phyloP scores from a whole-genome alignment of 306 rosid species.

The Ormosia emarginata region DNA sequence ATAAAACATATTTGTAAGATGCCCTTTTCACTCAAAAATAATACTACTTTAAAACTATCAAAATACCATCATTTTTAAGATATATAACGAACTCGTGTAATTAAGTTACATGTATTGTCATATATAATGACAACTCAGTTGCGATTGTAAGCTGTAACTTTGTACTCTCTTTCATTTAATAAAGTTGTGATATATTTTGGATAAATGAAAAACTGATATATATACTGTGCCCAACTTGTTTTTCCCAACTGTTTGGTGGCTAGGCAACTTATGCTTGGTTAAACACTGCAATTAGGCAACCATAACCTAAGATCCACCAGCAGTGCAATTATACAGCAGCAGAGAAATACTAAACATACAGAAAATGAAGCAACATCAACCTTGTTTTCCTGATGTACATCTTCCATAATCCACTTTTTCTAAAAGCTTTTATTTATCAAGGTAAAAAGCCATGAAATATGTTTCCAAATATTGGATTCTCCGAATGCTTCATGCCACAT shows the following conservation, averaged over 20 bases:
- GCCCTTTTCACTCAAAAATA: neutral
- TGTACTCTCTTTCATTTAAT: neutral
- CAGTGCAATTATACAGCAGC: neutral
- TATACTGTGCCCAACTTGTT: neutral
- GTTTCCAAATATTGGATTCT: neutral
- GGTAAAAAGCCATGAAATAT: neutral
- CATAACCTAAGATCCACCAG: neutral
- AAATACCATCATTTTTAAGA: neutral
- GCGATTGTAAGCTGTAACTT: neutral
- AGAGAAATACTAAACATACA: neutral
- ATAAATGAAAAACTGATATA: neutral
- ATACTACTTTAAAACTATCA: neutral
- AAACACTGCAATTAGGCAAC: neutral
- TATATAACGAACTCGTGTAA: neutral
- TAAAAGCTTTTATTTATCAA: slow-evolving; percentile 1
- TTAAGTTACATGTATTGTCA: neutral
- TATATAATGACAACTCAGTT: neutral
- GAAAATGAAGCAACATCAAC: neutral
- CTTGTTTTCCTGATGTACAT: neutral
- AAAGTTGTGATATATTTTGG: neutral
- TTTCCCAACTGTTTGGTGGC: neutral
- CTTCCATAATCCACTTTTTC: neutral
- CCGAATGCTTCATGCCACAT: neutral
- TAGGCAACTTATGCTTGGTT: neutral
- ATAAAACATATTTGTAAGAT: too few relatives aligned